Conservation (phyloP, 805 yeast genomes). For the Saccharomycopsis sp. region DNA sequence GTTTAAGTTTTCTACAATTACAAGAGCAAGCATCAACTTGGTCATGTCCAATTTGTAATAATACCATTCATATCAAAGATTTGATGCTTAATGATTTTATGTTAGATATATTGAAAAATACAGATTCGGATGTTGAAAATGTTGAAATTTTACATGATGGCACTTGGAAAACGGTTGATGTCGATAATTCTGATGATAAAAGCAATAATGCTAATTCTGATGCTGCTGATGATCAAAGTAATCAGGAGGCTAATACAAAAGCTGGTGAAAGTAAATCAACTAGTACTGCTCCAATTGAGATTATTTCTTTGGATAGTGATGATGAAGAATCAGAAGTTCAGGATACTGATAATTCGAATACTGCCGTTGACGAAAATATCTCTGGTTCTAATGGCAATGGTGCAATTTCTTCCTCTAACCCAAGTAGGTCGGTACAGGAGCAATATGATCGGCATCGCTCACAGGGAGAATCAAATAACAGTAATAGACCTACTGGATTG, state of each 20-base stretch:
- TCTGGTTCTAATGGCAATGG: too few relatives aligned
- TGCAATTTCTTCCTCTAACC: too few relatives aligned
- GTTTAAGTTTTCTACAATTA: conserved; percentile 55
- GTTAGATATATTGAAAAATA: conserved; percentile 43
- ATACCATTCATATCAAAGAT: conserved; percentile 37
- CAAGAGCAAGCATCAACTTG: conserved; percentile 78
- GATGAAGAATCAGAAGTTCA: not conserved
- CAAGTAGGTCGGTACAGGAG: too few relatives aligned
- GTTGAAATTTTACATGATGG: conserved; percentile 68
- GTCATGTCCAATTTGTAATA: conserved; percentile 79
- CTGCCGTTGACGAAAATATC: not conserved
- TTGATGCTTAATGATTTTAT: conserved; percentile 70
- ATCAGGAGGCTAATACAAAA: not conserved
- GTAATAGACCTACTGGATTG: too few relatives aligned
- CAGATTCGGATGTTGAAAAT: conserved; percentile 47
- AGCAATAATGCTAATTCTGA: conserved; percentile 4
- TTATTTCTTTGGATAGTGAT: not conserved
- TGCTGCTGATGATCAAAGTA: not conserved
- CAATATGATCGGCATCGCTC: too few relatives aligned
- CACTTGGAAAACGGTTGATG: conserved; percentile 37
- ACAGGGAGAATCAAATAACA: too few relatives aligned
- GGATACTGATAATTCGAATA: not conserved
- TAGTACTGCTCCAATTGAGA: not conserved
- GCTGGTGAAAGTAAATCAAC: not conserved
- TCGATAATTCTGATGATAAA: not conserved